These are phyloP conservation scores for Paecilomyces fulvus DNA, from an alignment of 2,329 filamentous ascomycete species.

Conservation along the genomic window DNA sequence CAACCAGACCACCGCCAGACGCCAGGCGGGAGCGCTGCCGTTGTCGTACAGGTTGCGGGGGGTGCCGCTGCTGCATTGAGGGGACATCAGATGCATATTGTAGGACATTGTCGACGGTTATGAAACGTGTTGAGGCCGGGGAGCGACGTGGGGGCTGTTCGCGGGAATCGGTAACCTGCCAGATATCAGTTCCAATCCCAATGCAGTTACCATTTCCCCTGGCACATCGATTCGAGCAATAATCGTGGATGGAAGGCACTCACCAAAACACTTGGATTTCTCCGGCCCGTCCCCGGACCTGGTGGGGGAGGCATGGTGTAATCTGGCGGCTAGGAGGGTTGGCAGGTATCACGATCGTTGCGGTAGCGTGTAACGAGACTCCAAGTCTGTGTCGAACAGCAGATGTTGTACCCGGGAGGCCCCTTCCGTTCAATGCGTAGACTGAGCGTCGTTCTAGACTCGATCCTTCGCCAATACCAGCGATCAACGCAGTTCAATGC, in stretches of 20 bases:
- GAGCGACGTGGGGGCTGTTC: conserved; percentile 25
- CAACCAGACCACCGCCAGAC: conserved; percentile 21
- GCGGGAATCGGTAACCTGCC: conserved; percentile 38
- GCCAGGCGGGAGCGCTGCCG: conserved; percentile 6
- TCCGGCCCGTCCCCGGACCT: background rate
- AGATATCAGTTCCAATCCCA: conserved; percentile 1
- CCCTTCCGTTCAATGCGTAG: background rate
- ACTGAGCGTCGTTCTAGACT: background rate
- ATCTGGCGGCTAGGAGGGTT: background rate
- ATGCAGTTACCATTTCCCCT: background rate
- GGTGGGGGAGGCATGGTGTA: background rate
- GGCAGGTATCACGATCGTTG: background rate
- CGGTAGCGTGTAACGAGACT: background rate
- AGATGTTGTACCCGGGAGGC: background rate
- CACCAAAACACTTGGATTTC: conserved; percentile 36
- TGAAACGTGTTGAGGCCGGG: conserved; percentile 56
- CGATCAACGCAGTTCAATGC: background rate
- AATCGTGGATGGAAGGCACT: conserved; percentile 3
- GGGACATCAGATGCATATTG: conserved; percentile 92
- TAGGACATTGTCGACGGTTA: conserved; percentile 87
- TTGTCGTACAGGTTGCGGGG: conserved; percentile 34
- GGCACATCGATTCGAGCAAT: background rate
- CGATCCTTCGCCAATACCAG: background rate
- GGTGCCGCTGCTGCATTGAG: conserved; percentile 77
- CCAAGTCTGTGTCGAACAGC: background rate